A percentile compares a stretch with the other conserved stretches of the same genome.
phyloP scores from a whole-genome alignment of 768 basidiomycete species.

The Rhizopogon salebrosus region DNA sequence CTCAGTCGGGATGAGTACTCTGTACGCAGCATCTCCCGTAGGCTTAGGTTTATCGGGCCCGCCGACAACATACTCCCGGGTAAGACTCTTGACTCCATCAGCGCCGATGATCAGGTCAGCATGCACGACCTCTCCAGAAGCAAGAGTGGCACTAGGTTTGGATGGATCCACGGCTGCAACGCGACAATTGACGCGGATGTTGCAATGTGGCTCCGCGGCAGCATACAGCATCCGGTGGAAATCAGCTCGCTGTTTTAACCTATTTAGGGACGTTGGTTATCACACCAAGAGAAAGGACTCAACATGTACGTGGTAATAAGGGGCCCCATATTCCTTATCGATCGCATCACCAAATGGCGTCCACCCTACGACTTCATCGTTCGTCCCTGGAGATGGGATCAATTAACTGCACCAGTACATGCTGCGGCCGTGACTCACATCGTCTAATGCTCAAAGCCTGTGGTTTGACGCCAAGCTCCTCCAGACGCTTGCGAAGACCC shows the following conservation, averaged over 20 bases:
- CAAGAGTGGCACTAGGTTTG: slow-evolving; percentile 31
- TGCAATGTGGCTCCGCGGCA: slow-evolving; percentile 31
- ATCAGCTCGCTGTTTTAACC: slow-evolving; percentile 36
- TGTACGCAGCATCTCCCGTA: slow-evolving; percentile 63
- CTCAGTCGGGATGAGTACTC: slow-evolving; percentile 45
- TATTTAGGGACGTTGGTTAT: neutral
- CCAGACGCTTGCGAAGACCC: slow-evolving; percentile 42
- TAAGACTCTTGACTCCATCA: slow-evolving; percentile 48
- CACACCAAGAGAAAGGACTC: neutral
- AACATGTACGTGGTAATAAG: slow-evolving; percentile 32
- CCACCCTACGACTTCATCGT: slow-evolving; percentile 31
- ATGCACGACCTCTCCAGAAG: slow-evolving; percentile 36
- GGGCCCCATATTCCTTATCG: slow-evolving; percentile 28
- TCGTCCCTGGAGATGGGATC: slow-evolving; percentile 16
- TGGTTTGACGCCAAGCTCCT: slow-evolving; percentile 34
- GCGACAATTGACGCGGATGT: slow-evolving; percentile 30
- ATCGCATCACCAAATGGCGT: slow-evolving; percentile 31
- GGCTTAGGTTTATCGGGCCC: slow-evolving; percentile 39
- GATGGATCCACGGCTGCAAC: slow-evolving; percentile 32
- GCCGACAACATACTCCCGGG: slow-evolving; percentile 47
- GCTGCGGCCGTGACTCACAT: slow-evolving; percentile 25
- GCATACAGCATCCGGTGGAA: slow-evolving; percentile 36
- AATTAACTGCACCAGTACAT: neutral
- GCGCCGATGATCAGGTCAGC: slow-evolving; percentile 46
- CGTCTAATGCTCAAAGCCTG: slow-evolving; percentile 35